Conservation (phyloP, 2,329 filamentous ascomycete genomes). For the Colletotrichum nymphaeae region DNA sequence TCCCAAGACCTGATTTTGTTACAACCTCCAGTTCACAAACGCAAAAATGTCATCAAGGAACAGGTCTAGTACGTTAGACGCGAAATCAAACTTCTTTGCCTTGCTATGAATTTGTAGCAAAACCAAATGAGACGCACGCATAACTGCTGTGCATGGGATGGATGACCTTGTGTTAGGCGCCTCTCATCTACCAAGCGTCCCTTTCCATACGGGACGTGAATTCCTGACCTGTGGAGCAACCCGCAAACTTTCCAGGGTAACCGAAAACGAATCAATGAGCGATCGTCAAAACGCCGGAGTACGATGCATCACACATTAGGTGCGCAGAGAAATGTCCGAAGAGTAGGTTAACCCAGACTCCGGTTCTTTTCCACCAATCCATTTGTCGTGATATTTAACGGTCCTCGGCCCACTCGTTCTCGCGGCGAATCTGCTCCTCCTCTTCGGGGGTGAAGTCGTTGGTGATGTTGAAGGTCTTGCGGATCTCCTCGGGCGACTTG, state of each 20-base stretch:
- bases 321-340: constrained; percentile 4
- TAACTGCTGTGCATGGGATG: background rate
- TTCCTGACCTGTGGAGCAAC: constrained; percentile 15
- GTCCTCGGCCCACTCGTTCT: constrained; percentile 94
- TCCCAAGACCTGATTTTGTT: too few relatives aligned
- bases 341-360: background rate
- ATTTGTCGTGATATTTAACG: constrained; percentile 58
- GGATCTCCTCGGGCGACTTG: constrained; percentile 98
- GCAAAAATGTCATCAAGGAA: background rate
- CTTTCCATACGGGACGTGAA: constrained; percentile 9
- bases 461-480: constrained; percentile 99
- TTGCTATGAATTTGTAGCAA: constrained; percentile 19
- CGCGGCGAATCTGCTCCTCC: constrained; percentile 94
- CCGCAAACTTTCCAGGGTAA: constrained; percentile 25
- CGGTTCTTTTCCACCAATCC: constrained; percentile 1
- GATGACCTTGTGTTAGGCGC: background rate
- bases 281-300: constrained; percentile 29
- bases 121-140: background rate
- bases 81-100: background rate
- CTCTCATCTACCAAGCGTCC: constrained; percentile 1
- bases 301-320: constrained; percentile 32
- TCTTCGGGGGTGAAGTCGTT: constrained; percentile 99
- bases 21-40: background rate
- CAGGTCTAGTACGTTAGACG: background rate
- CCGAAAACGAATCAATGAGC: constrained; percentile 12